Conservation (phyloP, 768 basidiomycete genomes). For the Mycena kentingensis region DNA sequence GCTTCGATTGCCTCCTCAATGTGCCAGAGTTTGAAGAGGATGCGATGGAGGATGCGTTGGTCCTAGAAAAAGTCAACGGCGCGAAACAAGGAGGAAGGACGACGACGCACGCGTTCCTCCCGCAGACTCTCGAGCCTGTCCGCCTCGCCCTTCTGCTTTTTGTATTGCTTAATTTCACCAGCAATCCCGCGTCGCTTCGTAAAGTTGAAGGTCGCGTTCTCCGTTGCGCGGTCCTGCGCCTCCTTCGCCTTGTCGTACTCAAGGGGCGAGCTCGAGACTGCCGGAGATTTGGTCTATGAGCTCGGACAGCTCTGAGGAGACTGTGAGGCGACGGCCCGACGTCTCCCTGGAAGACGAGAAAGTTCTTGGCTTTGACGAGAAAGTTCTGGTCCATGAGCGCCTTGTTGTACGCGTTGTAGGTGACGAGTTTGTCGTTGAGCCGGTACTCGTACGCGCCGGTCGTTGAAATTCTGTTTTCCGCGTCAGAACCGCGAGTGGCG, state of each 20-base stretch:
- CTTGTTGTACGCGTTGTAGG: slow-evolving; percentile 86
- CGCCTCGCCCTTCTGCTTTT: slow-evolving; percentile 94
- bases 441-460: slow-evolving; percentile 90
- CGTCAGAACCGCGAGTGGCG: slow-evolving; percentile 2
- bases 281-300: slow-evolving; percentile 97
- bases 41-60: slow-evolving; percentile 75
- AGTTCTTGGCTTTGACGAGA: slow-evolving; percentile 98
- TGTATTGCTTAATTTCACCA: slow-evolving; percentile 95
- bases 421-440: slow-evolving; percentile 77
- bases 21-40: slow-evolving; percentile 87
- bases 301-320: slow-evolving; percentile 86
- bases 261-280: slow-evolving; percentile 81
- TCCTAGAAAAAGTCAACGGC: slow-evolving; percentile 52
- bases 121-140: slow-evolving; percentile 81
- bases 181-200: slow-evolving; percentile 91
- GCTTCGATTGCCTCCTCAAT: slow-evolving; percentile 81
- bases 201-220: slow-evolving; percentile 93
- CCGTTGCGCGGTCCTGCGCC: slow-evolving; percentile 87
- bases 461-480: slow-evolving; percentile 70
- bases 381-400: slow-evolving; percentile 90
- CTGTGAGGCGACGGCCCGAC: slow-evolving; percentile 97
- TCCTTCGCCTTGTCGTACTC: slow-evolving; percentile 91
- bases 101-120: slow-evolving; percentile 62
- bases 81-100: neutral
- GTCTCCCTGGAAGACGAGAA: slow-evolving; percentile 98